Conservation (phyloP, 2,329 filamentous ascomycete genomes). For the Trichophyton mentagrophytes region DNA sequence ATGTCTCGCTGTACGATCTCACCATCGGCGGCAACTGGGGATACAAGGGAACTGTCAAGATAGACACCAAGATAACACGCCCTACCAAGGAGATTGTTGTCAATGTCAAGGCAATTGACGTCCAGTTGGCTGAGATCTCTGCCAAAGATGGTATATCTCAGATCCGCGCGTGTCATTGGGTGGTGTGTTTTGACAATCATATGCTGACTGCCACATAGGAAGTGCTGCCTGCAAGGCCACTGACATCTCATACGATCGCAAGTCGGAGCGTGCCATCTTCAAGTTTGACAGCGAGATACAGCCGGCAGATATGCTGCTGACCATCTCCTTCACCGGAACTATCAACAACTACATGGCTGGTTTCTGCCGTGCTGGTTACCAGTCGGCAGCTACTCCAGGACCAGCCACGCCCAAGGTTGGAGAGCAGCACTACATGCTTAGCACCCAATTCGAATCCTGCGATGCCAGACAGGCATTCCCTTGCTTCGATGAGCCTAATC, state of each 20-base stretch:
- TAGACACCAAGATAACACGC: slow-evolving; percentile 60
- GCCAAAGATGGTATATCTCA: slow-evolving; percentile 22
- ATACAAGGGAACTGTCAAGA: slow-evolving; percentile 75
- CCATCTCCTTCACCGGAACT: slow-evolving; percentile 62
- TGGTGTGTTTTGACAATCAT: background rate
- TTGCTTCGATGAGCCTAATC: slow-evolving; percentile 94
- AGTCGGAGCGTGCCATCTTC: slow-evolving; percentile 71
- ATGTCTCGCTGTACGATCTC: slow-evolving; percentile 66
- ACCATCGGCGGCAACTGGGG: slow-evolving; percentile 59
- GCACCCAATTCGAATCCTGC: slow-evolving; percentile 94
- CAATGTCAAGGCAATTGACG: slow-evolving; percentile 73
- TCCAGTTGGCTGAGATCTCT: slow-evolving; percentile 45
- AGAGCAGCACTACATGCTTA: slow-evolving; percentile 61
- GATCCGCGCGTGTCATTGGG: background rate
- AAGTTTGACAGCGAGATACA: slow-evolving; percentile 61
- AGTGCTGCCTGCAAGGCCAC: slow-evolving; percentile 38
- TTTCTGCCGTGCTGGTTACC: slow-evolving; percentile 91
- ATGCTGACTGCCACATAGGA: slow-evolving; percentile 5
- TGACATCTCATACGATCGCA: slow-evolving; percentile 65
- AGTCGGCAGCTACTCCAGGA: slow-evolving; percentile 58
- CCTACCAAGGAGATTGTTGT: slow-evolving; percentile 64
- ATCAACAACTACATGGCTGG: slow-evolving; percentile 88
- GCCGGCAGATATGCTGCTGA: slow-evolving; percentile 53
- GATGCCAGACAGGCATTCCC: slow-evolving; percentile 92
- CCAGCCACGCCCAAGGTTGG: slow-evolving; percentile 63